Evolutionary conservation across 306 rosid species (phyloP).

Genomic region (Medicago ruthenica): DNA sequence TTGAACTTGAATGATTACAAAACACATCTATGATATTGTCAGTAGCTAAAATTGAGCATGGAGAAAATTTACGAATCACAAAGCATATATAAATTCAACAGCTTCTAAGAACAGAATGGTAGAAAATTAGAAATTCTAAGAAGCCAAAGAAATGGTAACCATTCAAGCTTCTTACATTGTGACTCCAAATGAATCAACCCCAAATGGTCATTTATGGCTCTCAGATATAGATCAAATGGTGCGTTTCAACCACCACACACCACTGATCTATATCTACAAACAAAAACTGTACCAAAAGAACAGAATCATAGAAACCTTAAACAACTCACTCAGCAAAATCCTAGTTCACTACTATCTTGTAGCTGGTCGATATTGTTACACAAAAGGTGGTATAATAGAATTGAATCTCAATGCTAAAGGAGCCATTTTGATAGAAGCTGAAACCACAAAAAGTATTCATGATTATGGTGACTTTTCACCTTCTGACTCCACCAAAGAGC

Average conservation of each 20-base stretch:
- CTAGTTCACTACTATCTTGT: conserved; percentile 41
- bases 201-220: not conserved
- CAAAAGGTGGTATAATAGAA: not conserved
- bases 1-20: too few relatives aligned
- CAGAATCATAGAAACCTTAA: not conserved
- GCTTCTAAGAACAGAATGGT: too few relatives aligned
- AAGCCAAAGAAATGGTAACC: not conserved
- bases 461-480: conserved; percentile 43
- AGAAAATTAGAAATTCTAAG: too few relatives aligned
- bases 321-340: conserved; percentile 10
- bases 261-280: conserved; percentile 19
- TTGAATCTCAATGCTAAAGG: conserved; percentile 35
- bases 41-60: too few relatives aligned
- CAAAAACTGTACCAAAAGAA: not conserved
- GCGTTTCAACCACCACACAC: not conserved
- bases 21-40: too few relatives aligned
- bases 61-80: too few relatives aligned
- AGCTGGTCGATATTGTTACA: conserved; percentile 26
- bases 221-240: conserved; percentile 18
- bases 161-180: not conserved
- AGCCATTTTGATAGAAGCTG: conserved; percentile 6
- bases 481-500: conserved; percentile 3
- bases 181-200: conserved; percentile 6
- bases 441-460: not conserved
- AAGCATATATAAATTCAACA: too few relatives aligned